Base-by-base conservation (phyloP, 129 eudicot species). In the Ambrosia trifida region DNA sequence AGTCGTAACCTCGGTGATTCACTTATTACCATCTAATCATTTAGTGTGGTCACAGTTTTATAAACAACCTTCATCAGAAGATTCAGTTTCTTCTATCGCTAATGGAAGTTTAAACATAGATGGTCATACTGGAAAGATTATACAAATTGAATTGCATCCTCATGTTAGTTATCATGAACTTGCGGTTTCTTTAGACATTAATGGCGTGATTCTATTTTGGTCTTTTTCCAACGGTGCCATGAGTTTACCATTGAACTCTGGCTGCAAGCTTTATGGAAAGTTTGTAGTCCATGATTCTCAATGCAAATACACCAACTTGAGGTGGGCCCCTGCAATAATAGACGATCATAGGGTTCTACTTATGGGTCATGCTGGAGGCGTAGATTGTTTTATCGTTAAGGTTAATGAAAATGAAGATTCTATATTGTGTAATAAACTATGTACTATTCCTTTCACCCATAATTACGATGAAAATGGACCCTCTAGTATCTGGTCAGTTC, bases 151-250 rank as follows among this genome's bases (percentile, higher is more conserved):
- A 41, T 73, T 90, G 83, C 93, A 84, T 83, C 87, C 96, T 12
- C 64, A 68, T 67, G 65, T 62, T 46, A 45, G 70, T 41, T 87
- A 84, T 66, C 74, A 74, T 77, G 79, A 74, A 76, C 73, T 87
- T 69, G 89, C 87, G 65, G 93, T 81, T 74, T 90, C 97, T 58
- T 84, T 94, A 81, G 96, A 87, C 75, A 61, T 78, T 20, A 72
- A 84, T 66, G 99, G 99, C 24, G 72, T 69, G 80, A 83, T 90
- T 31, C 66, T 94, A 11, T 85, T 94, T 67, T 90, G 99, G 99
- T 87, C 89, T 47, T 58, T 80, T 78, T 68, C 90, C 73, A 80
- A 76, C 80, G 66, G 82, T 78, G 78, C 85, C 40, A 66, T 86
- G 73, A 83, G 95, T 61, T 71, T 83, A 68, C 72, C 81, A 5